A percentile compares a stretch with the other conserved stretches of the same genome.
These are phyloP conservation scores for Colletotrichum shisoi DNA, from an alignment of 2,329 filamentous ascomycete species.

Conservation along the genomic window DNA sequence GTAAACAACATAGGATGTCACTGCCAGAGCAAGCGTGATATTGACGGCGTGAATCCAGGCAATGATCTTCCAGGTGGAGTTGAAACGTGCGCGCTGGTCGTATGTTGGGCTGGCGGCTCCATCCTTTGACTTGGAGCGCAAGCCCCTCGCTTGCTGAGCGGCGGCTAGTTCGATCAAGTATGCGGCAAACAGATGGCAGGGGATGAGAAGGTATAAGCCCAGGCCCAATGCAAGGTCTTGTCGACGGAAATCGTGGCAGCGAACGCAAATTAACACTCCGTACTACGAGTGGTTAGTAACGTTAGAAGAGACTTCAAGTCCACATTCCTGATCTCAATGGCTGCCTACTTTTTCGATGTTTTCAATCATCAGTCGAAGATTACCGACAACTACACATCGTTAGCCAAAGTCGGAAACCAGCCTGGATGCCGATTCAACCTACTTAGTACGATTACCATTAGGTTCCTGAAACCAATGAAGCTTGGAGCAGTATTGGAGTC, in stretches of 20 bases:
- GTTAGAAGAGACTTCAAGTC: constrained; percentile 30
- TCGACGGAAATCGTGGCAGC: constrained; percentile 84
- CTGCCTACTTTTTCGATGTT: constrained; percentile 84
- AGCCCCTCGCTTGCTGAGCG: constrained; percentile 77
- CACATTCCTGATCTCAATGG: not conserved
- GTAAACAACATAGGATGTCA: constrained; percentile 88
- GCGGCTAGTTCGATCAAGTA: constrained; percentile 89
- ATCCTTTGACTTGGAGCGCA: constrained; percentile 63
- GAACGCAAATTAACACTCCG: constrained; percentile 90
- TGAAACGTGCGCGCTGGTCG: constrained; percentile 71
- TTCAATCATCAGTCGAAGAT: constrained; percentile 92
- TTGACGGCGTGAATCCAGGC: constrained; percentile 85
- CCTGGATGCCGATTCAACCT: constrained; percentile 45
- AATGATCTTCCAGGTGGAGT: constrained; percentile 79
- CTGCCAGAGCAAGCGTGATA: constrained; percentile 78
- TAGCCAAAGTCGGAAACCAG: constrained; percentile 26
- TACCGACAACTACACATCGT: constrained; percentile 76
- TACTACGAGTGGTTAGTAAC: constrained; percentile 65
- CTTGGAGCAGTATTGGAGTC: constrained; percentile 78
- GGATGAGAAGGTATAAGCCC: constrained; percentile 84
- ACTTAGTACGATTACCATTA: constrained; percentile 94
- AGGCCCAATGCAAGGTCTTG: constrained; percentile 79
- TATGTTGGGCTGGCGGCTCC: constrained; percentile 65
- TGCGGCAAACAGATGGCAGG: constrained; percentile 87
- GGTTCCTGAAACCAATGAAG: constrained; percentile 91